phyloP scores from a whole-genome alignment of 1,284 basidiomycete species.

The Rhodotorula sp. region DNA sequence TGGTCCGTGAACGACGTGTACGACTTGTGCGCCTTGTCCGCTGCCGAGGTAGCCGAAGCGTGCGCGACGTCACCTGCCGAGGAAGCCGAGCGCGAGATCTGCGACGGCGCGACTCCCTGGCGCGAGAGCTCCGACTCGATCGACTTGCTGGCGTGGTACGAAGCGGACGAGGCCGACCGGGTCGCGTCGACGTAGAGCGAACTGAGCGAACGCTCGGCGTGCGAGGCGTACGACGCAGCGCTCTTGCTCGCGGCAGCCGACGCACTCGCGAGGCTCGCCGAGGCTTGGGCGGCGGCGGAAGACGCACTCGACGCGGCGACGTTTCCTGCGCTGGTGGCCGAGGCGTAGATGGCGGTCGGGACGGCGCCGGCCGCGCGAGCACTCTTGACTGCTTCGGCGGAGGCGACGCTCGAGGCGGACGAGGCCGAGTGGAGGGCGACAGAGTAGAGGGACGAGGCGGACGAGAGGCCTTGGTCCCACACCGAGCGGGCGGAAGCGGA shows the following conservation, averaged over 20 bases:
- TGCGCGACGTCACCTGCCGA: constrained; percentile 24
- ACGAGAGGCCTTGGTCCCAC: constrained; percentile 23
- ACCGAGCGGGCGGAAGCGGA: constrained; percentile 22
- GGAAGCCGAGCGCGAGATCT: constrained; percentile 20
- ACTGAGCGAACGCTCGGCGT: constrained; percentile 1
- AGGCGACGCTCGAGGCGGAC: constrained; percentile 31
- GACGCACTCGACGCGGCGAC: constrained; percentile 32
- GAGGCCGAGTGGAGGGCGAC: constrained; percentile 27
- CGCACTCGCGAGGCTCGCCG: constrained; percentile 25
- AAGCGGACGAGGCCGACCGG: constrained; percentile 29
- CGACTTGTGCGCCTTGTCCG: neutral
- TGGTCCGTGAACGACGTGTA: constrained; percentile 23
- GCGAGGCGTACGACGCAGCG: constrained; percentile 2
- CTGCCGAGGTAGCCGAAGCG: constrained; percentile 7
- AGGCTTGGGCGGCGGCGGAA: constrained; percentile 27
- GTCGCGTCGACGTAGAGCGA: constrained; percentile 21
- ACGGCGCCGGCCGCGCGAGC: constrained; percentile 4
- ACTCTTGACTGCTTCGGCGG: constrained; percentile 6
- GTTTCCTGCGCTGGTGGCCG: constrained; percentile 30
- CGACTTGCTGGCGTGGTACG: constrained; percentile 25
- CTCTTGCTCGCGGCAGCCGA: constrained; percentile 25
- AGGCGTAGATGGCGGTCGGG: constrained; percentile 21
- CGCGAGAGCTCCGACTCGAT: constrained; percentile 21
- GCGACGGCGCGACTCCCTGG: constrained; percentile 24
- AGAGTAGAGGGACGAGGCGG: constrained; percentile 30